Conservation (phyloP, 176 grass and related monocot species). For the Avena atlantica region DNA sequence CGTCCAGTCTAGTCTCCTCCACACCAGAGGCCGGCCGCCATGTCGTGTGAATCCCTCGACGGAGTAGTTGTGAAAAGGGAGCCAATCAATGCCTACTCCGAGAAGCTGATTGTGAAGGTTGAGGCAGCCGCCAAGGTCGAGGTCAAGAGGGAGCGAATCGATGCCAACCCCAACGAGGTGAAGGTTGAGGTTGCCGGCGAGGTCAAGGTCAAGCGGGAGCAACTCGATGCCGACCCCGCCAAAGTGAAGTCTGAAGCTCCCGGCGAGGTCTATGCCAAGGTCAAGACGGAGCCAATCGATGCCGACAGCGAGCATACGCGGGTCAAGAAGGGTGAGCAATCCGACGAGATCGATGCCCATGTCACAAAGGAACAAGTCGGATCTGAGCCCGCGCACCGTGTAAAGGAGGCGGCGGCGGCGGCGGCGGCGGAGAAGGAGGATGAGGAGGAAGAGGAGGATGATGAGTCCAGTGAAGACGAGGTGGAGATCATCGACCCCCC, state of each 20-base stretch:
- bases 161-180: neutral
- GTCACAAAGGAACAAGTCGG: neutral
- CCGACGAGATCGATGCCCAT: slow-evolving; percentile 10
- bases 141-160: neutral
- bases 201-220: slow-evolving; percentile 16
- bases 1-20: neutral
- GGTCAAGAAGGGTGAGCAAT: slow-evolving; percentile 20
- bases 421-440: neutral
- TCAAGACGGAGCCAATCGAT: slow-evolving; percentile 15
- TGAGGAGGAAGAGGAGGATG: slow-evolving; percentile 1
- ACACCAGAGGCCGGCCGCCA: slow-evolving; percentile 12
- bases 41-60: slow-evolving; percentile 9
- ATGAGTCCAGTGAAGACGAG: slow-evolving; percentile 1
- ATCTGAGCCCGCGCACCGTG: neutral
- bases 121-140: neutral
- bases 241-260: slow-evolving; percentile 1
- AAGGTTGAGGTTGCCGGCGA: neutral
- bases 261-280: neutral
- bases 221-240: neutral
- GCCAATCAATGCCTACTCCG: neutral
- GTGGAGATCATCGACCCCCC: slow-evolving; percentile 44
- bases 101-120: slow-evolving; percentile 18
- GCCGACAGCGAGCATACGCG: neutral
- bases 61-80: slow-evolving; percentile 2
- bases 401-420: neutral